Percentiles rank a stretch among this genome's conserved stretches.
Conservation (phyloP, 176 grass and related monocot species). For the Neostapfia colusana region DNA sequence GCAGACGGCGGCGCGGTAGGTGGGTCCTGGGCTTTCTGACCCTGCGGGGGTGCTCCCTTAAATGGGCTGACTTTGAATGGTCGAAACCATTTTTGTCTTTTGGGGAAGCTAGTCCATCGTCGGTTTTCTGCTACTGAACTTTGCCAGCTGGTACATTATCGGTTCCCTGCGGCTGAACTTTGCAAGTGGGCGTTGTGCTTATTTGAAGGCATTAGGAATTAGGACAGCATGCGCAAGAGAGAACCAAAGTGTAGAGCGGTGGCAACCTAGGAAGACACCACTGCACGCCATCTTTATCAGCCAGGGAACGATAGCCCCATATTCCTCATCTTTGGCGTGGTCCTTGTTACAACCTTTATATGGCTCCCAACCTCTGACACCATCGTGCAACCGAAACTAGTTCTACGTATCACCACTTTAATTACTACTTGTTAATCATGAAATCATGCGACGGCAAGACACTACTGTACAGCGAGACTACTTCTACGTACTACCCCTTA, state of each 20-base stretch:
- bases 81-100: not conserved
- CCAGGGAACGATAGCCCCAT: not conserved
- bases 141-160: no score
- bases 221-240: no score
- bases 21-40: not conserved
- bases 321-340: not conserved
- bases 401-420: not conserved
- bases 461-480: no score
- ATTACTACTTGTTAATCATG: not conserved
- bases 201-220: no score
- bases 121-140: no score
- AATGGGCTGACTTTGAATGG: not conserved
- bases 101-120: no score
- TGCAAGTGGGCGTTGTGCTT: no score
- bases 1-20: constrained; percentile 27
- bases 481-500: no score
- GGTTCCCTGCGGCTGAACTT: no score
- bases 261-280: not conserved
- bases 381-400: not conserved
- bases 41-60: not conserved
- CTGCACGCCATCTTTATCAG: not conserved
- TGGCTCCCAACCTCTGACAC: not conserved
- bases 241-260: not conserved
- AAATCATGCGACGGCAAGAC: no score
- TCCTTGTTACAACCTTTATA: not conserved